phyloP scores from a whole-genome alignment of 768 basidiomycete genomes.

The Favolaschia claudopus region DNA sequence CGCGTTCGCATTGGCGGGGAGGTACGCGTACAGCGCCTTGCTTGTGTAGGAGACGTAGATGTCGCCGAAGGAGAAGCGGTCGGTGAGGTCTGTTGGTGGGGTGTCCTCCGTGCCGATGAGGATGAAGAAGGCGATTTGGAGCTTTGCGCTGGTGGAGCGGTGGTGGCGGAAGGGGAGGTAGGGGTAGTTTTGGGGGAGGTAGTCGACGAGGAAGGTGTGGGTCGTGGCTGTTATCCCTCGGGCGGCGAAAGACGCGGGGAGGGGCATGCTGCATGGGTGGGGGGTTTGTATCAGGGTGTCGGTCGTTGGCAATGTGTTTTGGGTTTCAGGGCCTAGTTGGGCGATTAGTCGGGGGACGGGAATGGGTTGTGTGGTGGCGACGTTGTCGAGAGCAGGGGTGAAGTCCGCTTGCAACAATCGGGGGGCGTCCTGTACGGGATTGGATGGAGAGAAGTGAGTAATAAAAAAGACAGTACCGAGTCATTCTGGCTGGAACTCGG shows the following conservation, averaged over 20 bases:
- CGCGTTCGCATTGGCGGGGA: not conserved
- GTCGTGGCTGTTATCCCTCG: not conserved
- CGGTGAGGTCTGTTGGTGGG: slow-evolving; percentile 10
- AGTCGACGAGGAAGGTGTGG: not conserved
- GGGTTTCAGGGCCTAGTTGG: too few species aligned
- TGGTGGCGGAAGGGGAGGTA: not conserved
- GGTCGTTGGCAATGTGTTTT: too few species aligned
- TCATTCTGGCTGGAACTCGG: not conserved
- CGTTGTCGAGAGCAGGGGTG: too few species aligned
- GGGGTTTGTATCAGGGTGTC: not conserved
- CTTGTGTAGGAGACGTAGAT: not conserved
- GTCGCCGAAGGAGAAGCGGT: slow-evolving; percentile 1
- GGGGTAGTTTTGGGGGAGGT: not conserved
- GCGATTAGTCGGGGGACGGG: too few species aligned
- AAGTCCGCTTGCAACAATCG: too few species aligned
- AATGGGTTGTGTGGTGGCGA: too few species aligned
- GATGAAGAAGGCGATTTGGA: slow-evolving; percentile 2
- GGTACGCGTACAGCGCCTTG: slow-evolving; percentile 1
- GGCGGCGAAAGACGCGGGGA: not conserved
- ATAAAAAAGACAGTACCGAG: not conserved
- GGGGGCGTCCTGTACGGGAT: too few species aligned
- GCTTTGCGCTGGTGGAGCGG: not conserved
- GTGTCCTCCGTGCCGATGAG: slow-evolving; percentile 11
- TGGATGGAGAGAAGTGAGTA: too few species aligned
- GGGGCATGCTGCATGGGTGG: not conserved